Percentiles rank a stretch among this genome's conserved stretches.
phyloP scores from a whole-genome alignment of 257 asterid genomes.

The Solanum tacnaense region DNA sequence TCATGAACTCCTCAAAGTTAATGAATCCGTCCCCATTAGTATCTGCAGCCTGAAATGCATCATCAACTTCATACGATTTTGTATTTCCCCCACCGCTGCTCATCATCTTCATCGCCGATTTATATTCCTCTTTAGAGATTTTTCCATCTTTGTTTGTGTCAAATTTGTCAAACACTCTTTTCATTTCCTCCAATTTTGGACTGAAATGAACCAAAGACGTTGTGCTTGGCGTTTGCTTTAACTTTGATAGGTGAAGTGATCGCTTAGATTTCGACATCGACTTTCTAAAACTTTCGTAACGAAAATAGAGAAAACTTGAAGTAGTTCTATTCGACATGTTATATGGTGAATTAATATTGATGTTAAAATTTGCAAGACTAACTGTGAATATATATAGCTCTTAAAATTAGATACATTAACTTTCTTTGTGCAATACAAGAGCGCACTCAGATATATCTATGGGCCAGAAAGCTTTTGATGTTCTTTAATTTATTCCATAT shows the following conservation, averaged over 20 bases:
- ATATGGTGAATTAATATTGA: neutral
- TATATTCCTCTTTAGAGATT: conserved; percentile 26
- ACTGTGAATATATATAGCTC: neutral
- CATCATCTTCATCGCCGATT: conserved; percentile 12
- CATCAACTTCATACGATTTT: conserved; percentile 2
- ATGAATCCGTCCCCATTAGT: conserved; percentile 36
- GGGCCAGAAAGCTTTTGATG: neutral
- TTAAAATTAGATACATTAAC: neutral
- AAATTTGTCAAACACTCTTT: conserved; percentile 21
- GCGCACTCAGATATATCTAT: neutral
- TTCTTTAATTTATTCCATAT: neutral
- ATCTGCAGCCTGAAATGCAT: conserved; percentile 28
- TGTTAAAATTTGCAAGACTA: neutral
- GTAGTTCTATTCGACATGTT: conserved; percentile 6
- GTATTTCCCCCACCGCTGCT: neutral
- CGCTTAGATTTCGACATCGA: conserved; percentile 3
- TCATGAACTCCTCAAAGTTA: conserved; percentile 30
- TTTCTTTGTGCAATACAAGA: neutral
- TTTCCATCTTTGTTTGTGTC: conserved; percentile 40
- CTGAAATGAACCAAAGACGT: neutral
- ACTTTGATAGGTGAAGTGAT: neutral
- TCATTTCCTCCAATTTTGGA: conserved; percentile 19
- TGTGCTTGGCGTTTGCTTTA: neutral
- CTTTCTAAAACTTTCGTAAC: neutral
- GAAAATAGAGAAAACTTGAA: conserved; percentile 11